phyloP scores from a whole-genome alignment of 1,139 yeast species.

The Saccharomyces hybrid region DNA sequence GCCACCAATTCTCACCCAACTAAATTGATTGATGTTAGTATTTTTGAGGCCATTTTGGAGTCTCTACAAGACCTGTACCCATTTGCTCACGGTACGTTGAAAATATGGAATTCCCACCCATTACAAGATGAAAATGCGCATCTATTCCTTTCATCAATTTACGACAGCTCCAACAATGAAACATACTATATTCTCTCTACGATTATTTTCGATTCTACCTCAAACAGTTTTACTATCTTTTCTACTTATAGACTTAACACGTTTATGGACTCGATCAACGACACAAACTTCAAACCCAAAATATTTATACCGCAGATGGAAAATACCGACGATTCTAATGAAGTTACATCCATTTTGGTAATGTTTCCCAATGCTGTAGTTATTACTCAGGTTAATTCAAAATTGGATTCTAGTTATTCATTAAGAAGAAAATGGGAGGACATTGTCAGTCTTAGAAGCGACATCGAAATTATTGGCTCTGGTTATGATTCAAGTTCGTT shows the following conservation, averaged over 20 bases:
- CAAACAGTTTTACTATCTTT: constrained; percentile 46
- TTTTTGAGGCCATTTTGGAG: constrained; percentile 33
- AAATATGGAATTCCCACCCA: constrained; percentile 47
- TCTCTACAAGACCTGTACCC: constrained; percentile 39
- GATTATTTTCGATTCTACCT: constrained; percentile 39
- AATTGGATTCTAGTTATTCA: constrained; percentile 37
- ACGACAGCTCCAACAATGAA: constrained; percentile 21
- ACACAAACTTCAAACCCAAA: constrained; percentile 34
- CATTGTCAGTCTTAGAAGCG: constrained; percentile 46
- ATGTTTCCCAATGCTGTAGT: constrained; percentile 55
- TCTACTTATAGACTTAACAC: constrained; percentile 54
- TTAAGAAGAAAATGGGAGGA: constrained; percentile 71
- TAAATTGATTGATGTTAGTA: constrained; percentile 32
- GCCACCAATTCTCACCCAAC: constrained; percentile 36
- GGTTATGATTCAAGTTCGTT: constrained; percentile 50
- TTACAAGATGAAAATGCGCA: constrained; percentile 36
- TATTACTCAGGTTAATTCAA: constrained; percentile 53
- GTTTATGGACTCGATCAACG: constrained; percentile 30
- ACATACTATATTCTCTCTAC: constrained; percentile 46
- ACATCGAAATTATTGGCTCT: constrained; percentile 50
- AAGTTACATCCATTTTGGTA: constrained; percentile 57
- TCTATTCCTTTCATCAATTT: constrained; percentile 42
- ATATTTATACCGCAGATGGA: constrained; percentile 43
- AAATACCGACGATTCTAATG: constrained; percentile 21
- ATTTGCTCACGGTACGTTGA: constrained; percentile 34